These are phyloP conservation scores for Lentinula edodes DNA, from an alignment of 768 basidiomycete genomes.

Conservation along the genomic window DNA sequence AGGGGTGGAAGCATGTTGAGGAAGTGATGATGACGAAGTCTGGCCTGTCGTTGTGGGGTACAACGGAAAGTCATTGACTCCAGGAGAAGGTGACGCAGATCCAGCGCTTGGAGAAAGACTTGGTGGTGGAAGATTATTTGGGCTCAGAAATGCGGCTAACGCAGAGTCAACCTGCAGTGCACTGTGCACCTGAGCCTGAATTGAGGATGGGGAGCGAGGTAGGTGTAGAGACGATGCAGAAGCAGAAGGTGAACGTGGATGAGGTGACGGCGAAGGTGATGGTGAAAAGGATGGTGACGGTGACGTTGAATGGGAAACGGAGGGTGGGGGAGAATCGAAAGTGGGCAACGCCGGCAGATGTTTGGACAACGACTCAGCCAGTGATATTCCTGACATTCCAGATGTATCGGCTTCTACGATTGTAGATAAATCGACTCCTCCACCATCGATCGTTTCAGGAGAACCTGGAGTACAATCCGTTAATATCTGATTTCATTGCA, in stretches of 20 bases:
- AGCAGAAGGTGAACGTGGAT: neutral
- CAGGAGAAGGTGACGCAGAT: neutral
- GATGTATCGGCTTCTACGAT: slow-evolving; percentile 7
- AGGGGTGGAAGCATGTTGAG: neutral
- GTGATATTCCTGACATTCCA: neutral
- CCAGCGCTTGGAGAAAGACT: neutral
- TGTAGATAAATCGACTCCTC: slow-evolving; percentile 2
- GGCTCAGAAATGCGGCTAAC: slow-evolving; percentile 1
- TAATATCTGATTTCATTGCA: neutral
- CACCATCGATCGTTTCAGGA: neutral
- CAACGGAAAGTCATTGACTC: neutral
- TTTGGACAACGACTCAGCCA: neutral
- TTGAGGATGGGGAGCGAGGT: neutral
- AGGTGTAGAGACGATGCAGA: neutral
- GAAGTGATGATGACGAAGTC: neutral
- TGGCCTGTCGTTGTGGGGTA: neutral
- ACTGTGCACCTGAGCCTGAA: neutral
- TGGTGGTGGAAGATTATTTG: neutral
- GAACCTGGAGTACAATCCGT: neutral
- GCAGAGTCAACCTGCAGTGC: slow-evolving; percentile 1
- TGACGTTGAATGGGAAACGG: neutral
- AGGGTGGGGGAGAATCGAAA: neutral
- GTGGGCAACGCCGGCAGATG: neutral
- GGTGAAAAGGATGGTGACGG: neutral
- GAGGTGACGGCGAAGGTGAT: neutral